Percentiles rank a stretch among this genome's conserved stretches.
Conservation (phyloP, 2,329 filamentous ascomycete species). For the Talaromyces sp. region DNA sequence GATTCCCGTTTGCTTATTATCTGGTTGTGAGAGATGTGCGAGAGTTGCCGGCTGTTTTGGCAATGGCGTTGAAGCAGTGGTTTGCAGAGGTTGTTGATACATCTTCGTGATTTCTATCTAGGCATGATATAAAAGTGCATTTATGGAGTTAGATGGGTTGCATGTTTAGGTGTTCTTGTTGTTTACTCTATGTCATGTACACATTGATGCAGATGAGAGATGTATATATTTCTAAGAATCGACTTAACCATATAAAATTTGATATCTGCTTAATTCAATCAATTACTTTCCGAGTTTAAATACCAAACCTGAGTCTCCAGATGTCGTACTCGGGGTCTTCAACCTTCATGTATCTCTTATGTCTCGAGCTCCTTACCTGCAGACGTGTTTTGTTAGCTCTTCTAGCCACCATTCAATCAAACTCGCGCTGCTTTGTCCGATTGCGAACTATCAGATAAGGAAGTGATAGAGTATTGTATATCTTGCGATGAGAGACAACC, state of each 20-base stretch:
- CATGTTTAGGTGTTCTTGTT: slow-evolving; percentile 3
- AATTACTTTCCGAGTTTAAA: background rate
- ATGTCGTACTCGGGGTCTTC: no score
- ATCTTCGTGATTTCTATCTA: slow-evolving; percentile 27
- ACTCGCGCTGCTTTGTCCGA: no score
- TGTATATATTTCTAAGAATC: background rate
- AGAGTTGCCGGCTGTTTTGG: slow-evolving; percentile 84
- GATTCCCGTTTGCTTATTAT: slow-evolving; percentile 96
- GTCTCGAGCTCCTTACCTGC: no score
- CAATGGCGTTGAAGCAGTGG: slow-evolving; percentile 89
- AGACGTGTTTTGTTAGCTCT: no score
- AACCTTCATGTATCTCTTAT: no score
- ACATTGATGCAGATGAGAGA: background rate
- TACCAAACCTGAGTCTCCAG: no score
- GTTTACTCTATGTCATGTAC: background rate
- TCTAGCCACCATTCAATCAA: no score
- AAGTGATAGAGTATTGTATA: no score
- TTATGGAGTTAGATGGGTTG: slow-evolving; percentile 11
- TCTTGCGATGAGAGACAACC: no score
- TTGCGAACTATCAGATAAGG: no score
- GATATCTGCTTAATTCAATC: no score
- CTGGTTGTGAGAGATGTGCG: slow-evolving; percentile 87
- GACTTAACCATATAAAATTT: background rate
- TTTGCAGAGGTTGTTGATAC: slow-evolving; percentile 68
- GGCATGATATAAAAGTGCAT: slow-evolving; percentile 14